Evolutionary conservation across 305 asterid genomes (phyloP).

Genomic region (Fraxinus albicans): DNA sequence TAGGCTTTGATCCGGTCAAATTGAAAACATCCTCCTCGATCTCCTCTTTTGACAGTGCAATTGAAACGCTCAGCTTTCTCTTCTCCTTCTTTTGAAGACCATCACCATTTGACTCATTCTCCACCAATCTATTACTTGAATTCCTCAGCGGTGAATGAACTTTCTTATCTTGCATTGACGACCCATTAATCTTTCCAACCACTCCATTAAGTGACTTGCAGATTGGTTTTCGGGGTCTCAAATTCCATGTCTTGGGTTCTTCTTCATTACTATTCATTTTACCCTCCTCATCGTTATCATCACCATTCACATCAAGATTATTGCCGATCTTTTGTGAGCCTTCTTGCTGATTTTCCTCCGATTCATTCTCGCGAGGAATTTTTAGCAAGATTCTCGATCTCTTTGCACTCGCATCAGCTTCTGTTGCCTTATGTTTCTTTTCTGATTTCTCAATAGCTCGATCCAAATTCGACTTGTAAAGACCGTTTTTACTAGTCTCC

Average conservation of each 20-base stretch:
- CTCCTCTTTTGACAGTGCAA: slow-evolving; percentile 60
- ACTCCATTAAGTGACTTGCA: slow-evolving; percentile 47
- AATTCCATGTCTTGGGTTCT: slow-evolving; percentile 77
- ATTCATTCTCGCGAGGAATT: neutral
- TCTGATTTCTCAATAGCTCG: slow-evolving; percentile 14
- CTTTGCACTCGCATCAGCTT: neutral
- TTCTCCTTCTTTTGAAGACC: slow-evolving; percentile 50
- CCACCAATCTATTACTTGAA: slow-evolving; percentile 36
- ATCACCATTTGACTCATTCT: slow-evolving; percentile 23
- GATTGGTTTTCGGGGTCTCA: slow-evolving; percentile 74
- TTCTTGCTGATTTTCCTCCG: neutral
- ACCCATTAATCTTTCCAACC: slow-evolving; percentile 22
- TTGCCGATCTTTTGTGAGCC: neutral
- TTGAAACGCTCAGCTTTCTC: slow-evolving; percentile 41
- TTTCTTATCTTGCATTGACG: slow-evolving; percentile 34
- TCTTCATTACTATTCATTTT: slow-evolving; percentile 33
- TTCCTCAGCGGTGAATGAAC: slow-evolving; percentile 41
- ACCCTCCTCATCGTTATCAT: neutral
- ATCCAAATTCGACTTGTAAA: neutral
- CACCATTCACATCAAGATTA: neutral
- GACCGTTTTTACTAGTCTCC: neutral
- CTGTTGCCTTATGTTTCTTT: neutral
- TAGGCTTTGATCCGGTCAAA: slow-evolving; percentile 65
- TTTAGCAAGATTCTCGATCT: slow-evolving; percentile 4
- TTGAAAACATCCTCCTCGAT: slow-evolving; percentile 76